Percentiles rank a stretch among this genome's conserved stretches.
phyloP scores from a whole-genome alignment of 768 basidiomycete species.

The Clitopilus passeckerianus region DNA sequence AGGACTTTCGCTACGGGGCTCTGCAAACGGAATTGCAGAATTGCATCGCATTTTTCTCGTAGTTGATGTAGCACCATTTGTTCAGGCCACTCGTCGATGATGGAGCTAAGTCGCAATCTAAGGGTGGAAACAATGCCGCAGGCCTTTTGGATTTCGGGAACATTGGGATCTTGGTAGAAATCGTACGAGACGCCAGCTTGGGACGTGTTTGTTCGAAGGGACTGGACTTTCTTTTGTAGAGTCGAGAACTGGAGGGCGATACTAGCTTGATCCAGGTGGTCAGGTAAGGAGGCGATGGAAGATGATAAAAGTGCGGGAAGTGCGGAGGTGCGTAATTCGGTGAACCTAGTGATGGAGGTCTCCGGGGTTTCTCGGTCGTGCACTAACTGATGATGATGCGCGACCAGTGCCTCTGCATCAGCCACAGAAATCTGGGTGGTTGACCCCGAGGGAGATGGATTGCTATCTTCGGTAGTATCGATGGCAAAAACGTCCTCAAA shows the following conservation, averaged over 20 bases:
- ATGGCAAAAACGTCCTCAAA: constrained; percentile 56
- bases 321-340: constrained; percentile 23
- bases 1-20: constrained; percentile 82
- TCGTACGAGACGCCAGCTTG: constrained; percentile 37
- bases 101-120: constrained; percentile 40
- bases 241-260: constrained; percentile 46
- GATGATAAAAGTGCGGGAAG: constrained; percentile 27
- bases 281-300: constrained; percentile 24
- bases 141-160: constrained; percentile 63
- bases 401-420: background rate
- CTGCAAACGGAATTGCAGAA: constrained; percentile 55
- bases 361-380: background rate
- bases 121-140: constrained; percentile 46
- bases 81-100: constrained; percentile 88
- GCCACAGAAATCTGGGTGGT: background rate
- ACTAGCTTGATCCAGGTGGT: constrained; percentile 46
- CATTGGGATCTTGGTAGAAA: constrained; percentile 81
- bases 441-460: background rate
- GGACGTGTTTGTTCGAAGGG: constrained; percentile 19
- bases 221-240: constrained; percentile 35
- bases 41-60: constrained; percentile 58
- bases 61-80: constrained; percentile 96
- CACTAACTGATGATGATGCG: background rate
- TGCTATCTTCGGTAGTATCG: background rate
- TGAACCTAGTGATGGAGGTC: constrained; percentile 17